These are phyloP conservation scores for Lepraria neglecta DNA, from an alignment of 495 filamentous ascomycete species.

Conservation along the genomic window DNA sequence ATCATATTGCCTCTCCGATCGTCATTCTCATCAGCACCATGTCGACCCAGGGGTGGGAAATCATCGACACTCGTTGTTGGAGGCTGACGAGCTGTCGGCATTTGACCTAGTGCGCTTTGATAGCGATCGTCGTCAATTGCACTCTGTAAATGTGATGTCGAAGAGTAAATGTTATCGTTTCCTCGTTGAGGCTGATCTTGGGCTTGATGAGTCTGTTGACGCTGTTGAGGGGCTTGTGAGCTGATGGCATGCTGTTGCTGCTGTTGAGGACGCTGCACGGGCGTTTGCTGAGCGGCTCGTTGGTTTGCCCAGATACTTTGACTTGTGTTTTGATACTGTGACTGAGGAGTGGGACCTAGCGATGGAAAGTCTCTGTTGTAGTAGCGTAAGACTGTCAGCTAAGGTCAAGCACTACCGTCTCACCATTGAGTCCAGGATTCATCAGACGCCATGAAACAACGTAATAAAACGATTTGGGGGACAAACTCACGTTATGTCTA, in stretches of 20 bases:
- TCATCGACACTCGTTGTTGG: constrained; percentile 70
- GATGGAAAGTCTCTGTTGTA: constrained; percentile 72
- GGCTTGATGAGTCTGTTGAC: constrained; percentile 47
- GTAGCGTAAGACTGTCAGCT: constrained; percentile 26
- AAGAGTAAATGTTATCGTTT: constrained; percentile 46
- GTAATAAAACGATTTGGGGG: neutral
- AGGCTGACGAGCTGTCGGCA: constrained; percentile 50
- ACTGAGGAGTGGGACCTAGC: constrained; percentile 63
- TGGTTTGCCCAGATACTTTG: constrained; percentile 65
- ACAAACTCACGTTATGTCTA: constrained; percentile 74
- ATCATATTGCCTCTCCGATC: constrained; percentile 59
- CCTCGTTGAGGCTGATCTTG: constrained; percentile 53
- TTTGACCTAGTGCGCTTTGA: constrained; percentile 56
- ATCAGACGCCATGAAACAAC: neutral
- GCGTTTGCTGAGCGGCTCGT: constrained; percentile 52
- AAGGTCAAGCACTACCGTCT: neutral
- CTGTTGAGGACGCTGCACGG: constrained; percentile 56
- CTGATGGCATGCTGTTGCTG: constrained; percentile 43
- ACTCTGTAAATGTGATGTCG: constrained; percentile 48
- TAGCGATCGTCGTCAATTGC: constrained; percentile 53
- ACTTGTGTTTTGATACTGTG: constrained; percentile 53
- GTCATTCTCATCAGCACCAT: constrained; percentile 61
- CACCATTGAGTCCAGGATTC: neutral
- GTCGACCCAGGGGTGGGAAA: constrained; percentile 74
- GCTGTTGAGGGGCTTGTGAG: constrained; percentile 46